phyloP scores from a whole-genome alignment of 495 filamentous ascomycete species.

The Trichoderma gamsii region DNA sequence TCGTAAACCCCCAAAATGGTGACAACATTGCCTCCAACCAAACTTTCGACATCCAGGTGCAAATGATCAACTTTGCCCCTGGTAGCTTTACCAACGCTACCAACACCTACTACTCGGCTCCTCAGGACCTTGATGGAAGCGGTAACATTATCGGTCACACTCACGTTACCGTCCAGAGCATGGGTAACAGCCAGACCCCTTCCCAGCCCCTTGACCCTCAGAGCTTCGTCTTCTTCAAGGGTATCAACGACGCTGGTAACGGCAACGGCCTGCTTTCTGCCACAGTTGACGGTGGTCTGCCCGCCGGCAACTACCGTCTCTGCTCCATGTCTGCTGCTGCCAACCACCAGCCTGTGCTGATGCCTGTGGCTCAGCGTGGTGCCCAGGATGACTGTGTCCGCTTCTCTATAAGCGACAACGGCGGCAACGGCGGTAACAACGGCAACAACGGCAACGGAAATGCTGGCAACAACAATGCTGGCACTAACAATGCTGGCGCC shows the following conservation, averaged over 20 bases:
- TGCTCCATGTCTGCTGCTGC: conserved; percentile 64
- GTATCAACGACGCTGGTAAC: conserved; percentile 66
- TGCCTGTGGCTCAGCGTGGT: conserved; percentile 72
- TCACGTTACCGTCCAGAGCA: conserved; percentile 63
- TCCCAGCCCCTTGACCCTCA: conserved; percentile 47
- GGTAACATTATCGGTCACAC: conserved; percentile 62
- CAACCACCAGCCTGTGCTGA: conserved; percentile 72
- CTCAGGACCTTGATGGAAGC: conserved; percentile 50
- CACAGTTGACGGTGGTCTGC: conserved; percentile 55
- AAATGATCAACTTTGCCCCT: conserved; percentile 53
- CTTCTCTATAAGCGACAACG: conserved; percentile 44
- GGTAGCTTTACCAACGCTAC: conserved; percentile 62
- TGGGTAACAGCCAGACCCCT: conserved; percentile 47
- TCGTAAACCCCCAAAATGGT: conserved; percentile 48
- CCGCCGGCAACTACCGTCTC: conserved; percentile 61
- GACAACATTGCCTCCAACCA: conserved; percentile 41
- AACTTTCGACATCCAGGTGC: conserved; percentile 54
- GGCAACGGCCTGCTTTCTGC: conserved; percentile 54
- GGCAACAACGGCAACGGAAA: conserved; percentile 22
- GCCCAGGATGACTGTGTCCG: conserved; percentile 66
- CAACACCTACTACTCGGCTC: conserved; percentile 63
- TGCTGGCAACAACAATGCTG: background rate
- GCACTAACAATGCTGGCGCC: conserved; percentile 14
- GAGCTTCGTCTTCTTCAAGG: conserved; percentile 70
- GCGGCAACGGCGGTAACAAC: conserved; percentile 20